Evolutionary conservation across 768 basidiomycete genomes (phyloP).

Genomic region (Suillus discolor): DNA sequence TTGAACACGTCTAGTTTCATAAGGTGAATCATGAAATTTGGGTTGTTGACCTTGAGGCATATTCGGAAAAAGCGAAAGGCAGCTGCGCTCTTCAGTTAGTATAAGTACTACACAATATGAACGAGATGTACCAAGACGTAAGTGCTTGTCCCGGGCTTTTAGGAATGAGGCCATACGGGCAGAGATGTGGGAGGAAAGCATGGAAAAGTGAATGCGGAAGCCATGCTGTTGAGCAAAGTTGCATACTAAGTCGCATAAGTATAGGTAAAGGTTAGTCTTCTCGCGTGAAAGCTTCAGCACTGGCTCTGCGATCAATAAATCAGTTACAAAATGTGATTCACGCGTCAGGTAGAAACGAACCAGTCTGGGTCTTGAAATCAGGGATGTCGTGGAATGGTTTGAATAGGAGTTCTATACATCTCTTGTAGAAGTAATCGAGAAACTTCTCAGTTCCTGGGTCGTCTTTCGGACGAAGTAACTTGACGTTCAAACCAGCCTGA

Average conservation of each 20-base stretch:
- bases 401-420: slow-evolving; percentile 76
- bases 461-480: slow-evolving; percentile 68
- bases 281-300: slow-evolving; percentile 65
- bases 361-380: slow-evolving; percentile 58
- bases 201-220: slow-evolving; percentile 89
- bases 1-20: slow-evolving; percentile 84
- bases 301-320: slow-evolving; percentile 41
- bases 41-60: slow-evolving; percentile 80
- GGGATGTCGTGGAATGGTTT: slow-evolving; percentile 76
- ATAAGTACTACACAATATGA: not conserved
- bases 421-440: slow-evolving; percentile 92
- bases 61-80: slow-evolving; percentile 91
- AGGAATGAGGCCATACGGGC: slow-evolving; percentile 76
- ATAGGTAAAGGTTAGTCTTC: slow-evolving; percentile 80
- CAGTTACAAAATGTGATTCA: slow-evolving; percentile 1
- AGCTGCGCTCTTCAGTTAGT: slow-evolving; percentile 49
- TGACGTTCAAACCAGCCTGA: slow-evolving; percentile 37
- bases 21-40: slow-evolving; percentile 70
- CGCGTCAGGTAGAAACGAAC: slow-evolving; percentile 27
- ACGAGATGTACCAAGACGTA: slow-evolving; percentile 76
- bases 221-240: slow-evolving; percentile 88
- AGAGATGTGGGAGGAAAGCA: slow-evolving; percentile 80
- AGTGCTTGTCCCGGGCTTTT: slow-evolving; percentile 84
- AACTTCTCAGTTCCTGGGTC: slow-evolving; percentile 87
- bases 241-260: slow-evolving; percentile 89